A percentile compares a stretch with the other conserved stretches of the same genome.
Conservation (phyloP, 495 filamentous ascomycete genomes). For the Penicillium egyptiacum region DNA sequence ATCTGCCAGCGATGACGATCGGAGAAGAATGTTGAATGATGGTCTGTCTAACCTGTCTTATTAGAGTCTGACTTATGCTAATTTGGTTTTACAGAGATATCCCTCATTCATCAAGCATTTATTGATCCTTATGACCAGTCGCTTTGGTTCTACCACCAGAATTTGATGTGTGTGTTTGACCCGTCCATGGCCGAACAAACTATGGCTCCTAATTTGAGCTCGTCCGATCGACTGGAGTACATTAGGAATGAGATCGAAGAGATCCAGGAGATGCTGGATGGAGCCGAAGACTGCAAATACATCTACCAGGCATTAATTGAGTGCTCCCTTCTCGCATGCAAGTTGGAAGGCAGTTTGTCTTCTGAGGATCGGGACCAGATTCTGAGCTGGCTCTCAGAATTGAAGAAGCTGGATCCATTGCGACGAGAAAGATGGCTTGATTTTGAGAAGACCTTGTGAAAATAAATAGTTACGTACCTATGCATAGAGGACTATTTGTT, state of each 20-base stretch:
- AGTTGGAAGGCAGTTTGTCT: constrained; percentile 36
- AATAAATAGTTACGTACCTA: constrained; percentile 12
- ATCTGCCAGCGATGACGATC: constrained; percentile 56
- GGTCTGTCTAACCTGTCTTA: constrained; percentile 46
- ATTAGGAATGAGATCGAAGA: constrained; percentile 65
- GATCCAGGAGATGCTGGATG: constrained; percentile 71
- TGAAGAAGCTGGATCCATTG: constrained; percentile 68
- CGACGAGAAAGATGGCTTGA: constrained; percentile 68
- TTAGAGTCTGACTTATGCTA: constrained; percentile 1
- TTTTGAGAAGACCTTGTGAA: constrained; percentile 44
- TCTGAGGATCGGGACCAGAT: constrained; percentile 45
- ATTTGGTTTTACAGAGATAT: constrained; percentile 56
- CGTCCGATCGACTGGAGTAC: constrained; percentile 62
- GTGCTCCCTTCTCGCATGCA: constrained; percentile 44
- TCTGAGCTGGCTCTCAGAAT: constrained; percentile 59
- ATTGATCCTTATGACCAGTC: constrained; percentile 91
- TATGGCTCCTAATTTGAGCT: constrained; percentile 61
- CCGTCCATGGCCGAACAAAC: constrained; percentile 47
- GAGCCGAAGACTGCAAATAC: constrained; percentile 73
- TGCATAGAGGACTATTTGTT: neutral
- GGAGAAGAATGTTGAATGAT: constrained; percentile 68
- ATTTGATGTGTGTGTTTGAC: constrained; percentile 66
- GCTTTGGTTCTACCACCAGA: constrained; percentile 94
- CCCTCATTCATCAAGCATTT: constrained; percentile 70
- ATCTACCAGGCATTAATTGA: constrained; percentile 77